These are phyloP conservation scores for Saturnispora sanitii DNA, from an alignment of 805 yeast genomes.

Conservation along the genomic window DNA sequence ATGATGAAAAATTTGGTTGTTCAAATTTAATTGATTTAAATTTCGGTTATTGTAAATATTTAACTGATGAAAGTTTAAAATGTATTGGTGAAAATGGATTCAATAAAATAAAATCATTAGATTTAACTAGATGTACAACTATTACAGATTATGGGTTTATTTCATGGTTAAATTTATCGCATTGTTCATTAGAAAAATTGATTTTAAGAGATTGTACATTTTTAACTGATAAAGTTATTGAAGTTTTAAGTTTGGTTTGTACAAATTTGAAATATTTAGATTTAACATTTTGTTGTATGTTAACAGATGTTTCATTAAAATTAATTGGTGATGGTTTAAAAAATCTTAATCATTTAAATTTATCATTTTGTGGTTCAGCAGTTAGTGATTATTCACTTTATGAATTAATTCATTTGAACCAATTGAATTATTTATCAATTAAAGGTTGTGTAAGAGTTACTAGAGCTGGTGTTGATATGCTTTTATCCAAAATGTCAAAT, in stretches of 20 bases:
- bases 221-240: conserved; percentile 54
- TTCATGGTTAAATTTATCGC: conserved; percentile 50
- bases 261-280: conserved; percentile 47
- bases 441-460: conserved; percentile 73
- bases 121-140: conserved; percentile 66
- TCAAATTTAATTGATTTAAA: conserved; percentile 42
- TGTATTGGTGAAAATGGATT: conserved; percentile 50
- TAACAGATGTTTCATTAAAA: conserved; percentile 60
- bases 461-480: conserved; percentile 63
- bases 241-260: conserved; percentile 52
- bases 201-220: conserved; percentile 66
- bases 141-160: conserved; percentile 68
- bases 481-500: conserved; percentile 46
- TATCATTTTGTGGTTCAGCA: conserved; percentile 72
- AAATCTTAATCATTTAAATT: conserved; percentile 39
- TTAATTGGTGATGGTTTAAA: conserved; percentile 60
- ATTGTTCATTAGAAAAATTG: conserved; percentile 43
- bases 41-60: conserved; percentile 66
- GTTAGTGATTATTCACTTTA: conserved; percentile 63
- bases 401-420: conserved; percentile 46
- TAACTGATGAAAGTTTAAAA: conserved; percentile 59
- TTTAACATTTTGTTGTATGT: conserved; percentile 65
- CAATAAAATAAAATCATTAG: conserved; percentile 40
- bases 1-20: conserved; percentile 42
- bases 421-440: conserved; percentile 39